These are phyloP conservation scores for Pichia sp. DNA, from an alignment of 1,139 yeast species.

Conservation along the genomic window DNA sequence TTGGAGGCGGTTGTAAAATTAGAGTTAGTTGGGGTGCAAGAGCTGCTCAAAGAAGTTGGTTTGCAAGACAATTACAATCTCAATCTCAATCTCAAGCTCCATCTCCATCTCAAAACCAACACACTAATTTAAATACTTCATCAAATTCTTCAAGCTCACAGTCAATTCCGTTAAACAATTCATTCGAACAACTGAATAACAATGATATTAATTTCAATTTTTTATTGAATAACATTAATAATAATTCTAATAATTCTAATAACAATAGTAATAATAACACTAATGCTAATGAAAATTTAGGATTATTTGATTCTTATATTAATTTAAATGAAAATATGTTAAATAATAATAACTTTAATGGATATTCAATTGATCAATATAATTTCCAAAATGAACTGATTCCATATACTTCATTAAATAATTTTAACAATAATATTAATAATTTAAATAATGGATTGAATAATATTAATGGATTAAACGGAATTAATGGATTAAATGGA, in stretches of 20 bases:
- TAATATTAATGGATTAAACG: neutral
- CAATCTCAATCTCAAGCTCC: conserved; percentile 22
- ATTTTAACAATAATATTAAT: neutral
- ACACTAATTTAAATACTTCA: neutral
- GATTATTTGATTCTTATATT: conserved; percentile 14
- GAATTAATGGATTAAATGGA: conserved; percentile 1
- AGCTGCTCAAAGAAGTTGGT: conserved; percentile 32
- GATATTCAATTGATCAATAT: conserved; percentile 14
- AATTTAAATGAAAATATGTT: conserved; percentile 14
- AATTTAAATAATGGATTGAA: neutral
- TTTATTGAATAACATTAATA: conserved; percentile 11
- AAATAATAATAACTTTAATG: conserved; percentile 10
- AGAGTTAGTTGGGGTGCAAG: conserved; percentile 65
- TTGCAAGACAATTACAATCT: conserved; percentile 27
- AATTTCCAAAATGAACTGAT: conserved; percentile 21
- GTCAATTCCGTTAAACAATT: conserved; percentile 10
- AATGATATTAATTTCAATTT: conserved; percentile 13
- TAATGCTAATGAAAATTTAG: conserved; percentile 15
- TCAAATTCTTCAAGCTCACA: conserved; percentile 17
- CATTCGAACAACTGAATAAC: conserved; percentile 15
- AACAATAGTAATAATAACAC: conserved; percentile 12
- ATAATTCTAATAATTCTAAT: conserved; percentile 7
- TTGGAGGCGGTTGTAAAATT: conserved; percentile 57
- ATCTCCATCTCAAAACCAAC: conserved; percentile 14
- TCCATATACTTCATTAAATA: conserved; percentile 19